Evolutionary conservation across 2,329 filamentous ascomycete genomes (phyloP).

Genomic region (Curvularia sp.): DNA sequence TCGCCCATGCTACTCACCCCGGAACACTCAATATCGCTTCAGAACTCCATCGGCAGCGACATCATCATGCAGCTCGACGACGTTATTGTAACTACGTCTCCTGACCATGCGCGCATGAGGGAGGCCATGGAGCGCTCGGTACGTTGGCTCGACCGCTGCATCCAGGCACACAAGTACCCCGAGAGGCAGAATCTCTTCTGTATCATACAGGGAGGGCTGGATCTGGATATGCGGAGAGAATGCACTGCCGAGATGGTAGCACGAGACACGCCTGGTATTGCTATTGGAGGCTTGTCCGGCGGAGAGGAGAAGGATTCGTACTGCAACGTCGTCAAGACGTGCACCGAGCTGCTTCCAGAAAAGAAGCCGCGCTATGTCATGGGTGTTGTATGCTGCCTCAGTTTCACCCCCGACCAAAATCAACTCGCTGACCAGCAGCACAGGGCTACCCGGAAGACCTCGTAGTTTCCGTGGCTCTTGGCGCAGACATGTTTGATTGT

Average conservation of each 20-base stretch:
- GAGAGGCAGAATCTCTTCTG: slow-evolving; percentile 92
- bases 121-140: slow-evolving; percentile 95
- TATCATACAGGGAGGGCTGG: slow-evolving; percentile 95
- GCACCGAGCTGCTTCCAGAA: slow-evolving; percentile 83
- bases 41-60: slow-evolving; percentile 97
- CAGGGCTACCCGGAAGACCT: slow-evolving; percentile 93
- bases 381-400: slow-evolving; percentile 72
- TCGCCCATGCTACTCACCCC: slow-evolving; percentile 96
- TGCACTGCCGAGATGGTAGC: slow-evolving; percentile 89
- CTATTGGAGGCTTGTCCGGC: slow-evolving; percentile 92
- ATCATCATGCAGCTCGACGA: slow-evolving; percentile 99
- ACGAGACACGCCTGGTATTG: slow-evolving; percentile 91
- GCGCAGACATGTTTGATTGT: slow-evolving; percentile 99
- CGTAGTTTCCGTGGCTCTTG: slow-evolving; percentile 89
- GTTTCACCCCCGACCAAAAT: not conserved
- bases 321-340: slow-evolving; percentile 87
- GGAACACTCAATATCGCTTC: slow-evolving; percentile 93
- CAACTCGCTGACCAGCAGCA: slow-evolving; percentile 29
- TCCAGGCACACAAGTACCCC: slow-evolving; percentile 84
- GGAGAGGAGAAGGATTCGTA: slow-evolving; percentile 94
- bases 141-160: slow-evolving; percentile 94
- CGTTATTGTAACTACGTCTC: slow-evolving; percentile 94
- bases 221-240: slow-evolving; percentile 81
- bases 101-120: slow-evolving; percentile 84
- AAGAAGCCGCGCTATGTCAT: slow-evolving; percentile 98